phyloP scores from a whole-genome alignment of 352 stramenopile genomes.

The Elongisporangium anandrum region DNA sequence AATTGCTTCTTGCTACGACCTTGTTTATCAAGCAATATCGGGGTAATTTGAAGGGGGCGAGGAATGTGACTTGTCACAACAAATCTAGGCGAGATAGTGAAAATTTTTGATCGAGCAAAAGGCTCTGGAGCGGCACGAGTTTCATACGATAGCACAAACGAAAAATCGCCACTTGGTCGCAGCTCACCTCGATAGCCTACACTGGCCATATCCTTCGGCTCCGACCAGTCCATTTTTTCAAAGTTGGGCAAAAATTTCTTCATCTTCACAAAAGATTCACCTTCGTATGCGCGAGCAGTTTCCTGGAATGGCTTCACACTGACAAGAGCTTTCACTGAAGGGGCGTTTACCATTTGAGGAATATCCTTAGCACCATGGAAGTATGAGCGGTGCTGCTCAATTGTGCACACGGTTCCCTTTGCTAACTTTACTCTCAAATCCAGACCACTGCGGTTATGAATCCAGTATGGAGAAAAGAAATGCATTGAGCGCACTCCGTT shows the following conservation, averaged over 20 bases:
- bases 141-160: conserved; percentile 80
- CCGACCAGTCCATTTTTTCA: conserved; percentile 66
- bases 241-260: conserved; percentile 79
- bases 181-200: conserved; percentile 78
- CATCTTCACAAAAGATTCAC: conserved; percentile 42
- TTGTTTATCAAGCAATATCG: conserved; percentile 80
- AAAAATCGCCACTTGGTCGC: conserved; percentile 37
- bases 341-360: conserved; percentile 57
- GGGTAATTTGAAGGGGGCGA: conserved; percentile 62
- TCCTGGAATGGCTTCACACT: conserved; percentile 68
- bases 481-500: conserved; percentile 57
- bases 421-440: conserved; percentile 65
- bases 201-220: conserved; percentile 59
- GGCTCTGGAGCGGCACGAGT: conserved; percentile 71
- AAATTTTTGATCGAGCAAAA: conserved; percentile 81
- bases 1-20: conserved; percentile 26
- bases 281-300: conserved; percentile 50
- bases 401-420: conserved; percentile 48
- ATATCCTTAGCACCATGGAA: conserved; percentile 63
- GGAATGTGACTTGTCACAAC: conserved; percentile 65
- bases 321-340: conserved; percentile 58
- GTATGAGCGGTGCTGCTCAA: conserved; percentile 66
- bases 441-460: conserved; percentile 80
- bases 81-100: conserved; percentile 73
- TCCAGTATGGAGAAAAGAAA: conserved; percentile 78